Base-by-base conservation (phyloP, 2,329 filamentous ascomycete species). In the Alternaria triticina region DNA sequence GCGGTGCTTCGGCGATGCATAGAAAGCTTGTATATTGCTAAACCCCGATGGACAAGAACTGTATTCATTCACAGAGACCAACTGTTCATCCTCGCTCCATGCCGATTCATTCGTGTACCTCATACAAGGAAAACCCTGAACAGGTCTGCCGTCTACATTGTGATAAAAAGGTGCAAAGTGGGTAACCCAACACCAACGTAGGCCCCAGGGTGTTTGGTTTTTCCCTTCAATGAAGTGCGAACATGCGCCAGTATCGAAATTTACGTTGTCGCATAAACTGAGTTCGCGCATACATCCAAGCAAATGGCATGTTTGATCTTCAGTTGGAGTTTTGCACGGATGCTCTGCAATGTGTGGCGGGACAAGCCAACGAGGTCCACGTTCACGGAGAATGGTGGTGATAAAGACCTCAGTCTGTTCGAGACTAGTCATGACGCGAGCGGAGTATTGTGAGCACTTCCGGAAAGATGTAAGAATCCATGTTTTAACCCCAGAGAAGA, bases 361-460 rank as follows among this genome's bases (percentile, higher is more conserved):
- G 4, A 17, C 3, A 40, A 40, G 33, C 33, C 10, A 10, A 40
- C 15, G 33, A 5, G 4, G 5, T 10, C 4, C 33, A 17, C 15
- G 15, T 40, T 10, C 15, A 2, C 15, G 8, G 33, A 1, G 4
- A 17, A 40, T 17, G 15, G 33, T 40, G 8, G 4, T 5, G 33
- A 17, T 40, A 3, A 40, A 40, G 33, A 17, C 8, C 9, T 40
- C 33, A 17, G 8, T 40, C 15, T 10, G 33, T 40, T 40, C 15
- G 15, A 17, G 33, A 40, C 1, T 40, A 1, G 15, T 40, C 2
- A 3, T 1, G 33, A 40, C 4, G 15, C 33, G 33, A n/a, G 33
- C 4, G 15, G 0, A 15, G 0, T 5, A 40, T n/a, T 1, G 33
- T n/a, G 33, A n/a, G 15, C 1, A 40, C 15, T 2, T n/a, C 33